Evolutionary conservation across 1,284 basidiomycete species (phyloP).

Genomic region (Fistulinella cinereoalba): DNA sequence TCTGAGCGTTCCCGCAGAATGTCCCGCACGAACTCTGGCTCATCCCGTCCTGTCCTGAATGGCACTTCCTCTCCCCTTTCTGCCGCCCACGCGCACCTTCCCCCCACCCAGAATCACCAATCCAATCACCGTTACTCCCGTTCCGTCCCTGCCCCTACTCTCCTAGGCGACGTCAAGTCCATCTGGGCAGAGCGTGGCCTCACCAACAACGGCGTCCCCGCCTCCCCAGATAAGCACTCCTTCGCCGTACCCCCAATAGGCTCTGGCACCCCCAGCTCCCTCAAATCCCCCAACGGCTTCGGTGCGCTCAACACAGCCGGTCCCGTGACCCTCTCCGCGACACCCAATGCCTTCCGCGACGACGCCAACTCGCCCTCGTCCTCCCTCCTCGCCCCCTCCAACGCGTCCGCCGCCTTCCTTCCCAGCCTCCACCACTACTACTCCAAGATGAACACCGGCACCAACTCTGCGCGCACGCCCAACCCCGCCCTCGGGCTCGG

Average conservation of each 20-base stretch:
- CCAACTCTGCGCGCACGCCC: conserved; percentile 19
- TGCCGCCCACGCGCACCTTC: background rate
- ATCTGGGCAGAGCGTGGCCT: conserved; percentile 58
- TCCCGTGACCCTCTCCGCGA: conserved; percentile 7
- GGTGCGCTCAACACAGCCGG: conserved; percentile 23
- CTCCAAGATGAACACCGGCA: conserved; percentile 43
- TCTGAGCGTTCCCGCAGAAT: conserved; percentile 77
- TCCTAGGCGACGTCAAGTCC: conserved; percentile 69
- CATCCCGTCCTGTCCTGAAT: conserved; percentile 28
- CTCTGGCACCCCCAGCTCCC: conserved; percentile 46
- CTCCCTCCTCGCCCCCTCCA: conserved; percentile 54
- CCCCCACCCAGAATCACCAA: conserved; percentile 32
- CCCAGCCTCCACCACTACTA: conserved; percentile 64
- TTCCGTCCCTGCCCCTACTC: conserved; percentile 71
- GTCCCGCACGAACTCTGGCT: conserved; percentile 62
- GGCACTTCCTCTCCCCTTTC: conserved; percentile 25
- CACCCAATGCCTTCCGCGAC: conserved; percentile 31
- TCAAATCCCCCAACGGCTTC: conserved; percentile 44
- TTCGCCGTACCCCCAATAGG: conserved; percentile 35
- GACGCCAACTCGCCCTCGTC: conserved; percentile 41
- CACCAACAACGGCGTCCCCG: conserved; percentile 27
- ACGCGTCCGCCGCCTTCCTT: conserved; percentile 77
- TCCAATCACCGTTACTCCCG: conserved; percentile 69
- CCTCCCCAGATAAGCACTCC: conserved; percentile 29
- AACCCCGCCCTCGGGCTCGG: conserved; percentile 23